Base-by-base conservation (phyloP, 345 rosid species). In the Salix purpurea region DNA sequence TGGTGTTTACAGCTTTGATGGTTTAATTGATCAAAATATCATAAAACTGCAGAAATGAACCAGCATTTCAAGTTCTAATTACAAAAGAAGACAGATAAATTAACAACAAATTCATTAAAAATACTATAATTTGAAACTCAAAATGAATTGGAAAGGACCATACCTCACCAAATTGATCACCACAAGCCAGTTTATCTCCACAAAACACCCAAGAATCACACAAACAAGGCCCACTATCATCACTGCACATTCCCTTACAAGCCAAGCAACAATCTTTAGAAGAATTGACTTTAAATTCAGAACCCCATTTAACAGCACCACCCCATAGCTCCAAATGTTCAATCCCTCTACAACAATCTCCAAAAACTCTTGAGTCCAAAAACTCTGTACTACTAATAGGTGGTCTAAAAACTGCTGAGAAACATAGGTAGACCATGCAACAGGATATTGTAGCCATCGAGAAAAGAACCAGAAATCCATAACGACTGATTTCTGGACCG, bases 191-290 rank as follows among this genome's bases (percentile, higher is more conserved):
- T 37, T 56, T 65, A 72, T 80, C 72, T n/a, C 86, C 89, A 69
- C 89, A 84, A 67, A 74, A 87, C n/a, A 84, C 89, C 87, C 89
- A 87, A 69, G 87, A 84, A 78, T 83, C 77, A 24, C 89, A 87
- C 61, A 79, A 74, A 75, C 87, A 84, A 78, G 83, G 82, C 19
- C 83, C 84, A 23, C 67, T 74, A 2, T 34, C 76, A 7, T 75
- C 85, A 10, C 65, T 26, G 74, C 84, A 86, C 86, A 77, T 83
- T 48, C 54, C 70, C 79, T 87, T 77, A 66, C 89, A 84, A 74
- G 87, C 87, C 85, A 66, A 39, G 71, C 89, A 87, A 70, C 89
- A 87, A 10, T 77, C 77, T 32, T 76, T 72, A 2, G 85, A 72
- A 67, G 86, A 78, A 74, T 83, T 81, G 37, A 84, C 60, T 78